A percentile compares a stretch with the other conserved stretches of the same genome.
phyloP scores from a whole-genome alignment of 2,329 filamentous ascomycete species.

The Talaromyces sp. region DNA sequence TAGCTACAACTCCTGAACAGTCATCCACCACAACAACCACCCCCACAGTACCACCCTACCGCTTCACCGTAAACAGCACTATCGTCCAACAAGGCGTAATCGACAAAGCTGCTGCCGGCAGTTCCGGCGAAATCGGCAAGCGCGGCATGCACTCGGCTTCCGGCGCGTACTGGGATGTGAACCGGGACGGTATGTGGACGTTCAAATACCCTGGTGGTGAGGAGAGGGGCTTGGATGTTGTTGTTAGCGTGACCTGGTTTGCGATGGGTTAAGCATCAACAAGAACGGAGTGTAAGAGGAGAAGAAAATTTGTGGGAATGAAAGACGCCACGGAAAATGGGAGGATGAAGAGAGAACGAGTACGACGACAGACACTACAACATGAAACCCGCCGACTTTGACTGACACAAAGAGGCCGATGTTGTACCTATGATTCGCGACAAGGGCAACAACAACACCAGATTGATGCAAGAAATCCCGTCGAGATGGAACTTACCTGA shows the following conservation, averaged over 20 bases:
- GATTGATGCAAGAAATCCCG: conserved; percentile 14
- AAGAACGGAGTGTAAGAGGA: background rate
- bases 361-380: background rate
- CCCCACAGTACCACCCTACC: conserved; percentile 61
- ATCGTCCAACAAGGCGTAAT: conserved; percentile 85
- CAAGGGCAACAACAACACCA: background rate
- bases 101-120: conserved; percentile 49
- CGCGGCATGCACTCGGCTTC: conserved; percentile 62
- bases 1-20: conserved; percentile 39
- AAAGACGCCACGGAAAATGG: conserved; percentile 9
- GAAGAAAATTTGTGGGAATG: background rate
- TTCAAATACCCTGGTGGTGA: conserved; percentile 49
- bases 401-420: background rate
- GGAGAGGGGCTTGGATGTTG: conserved; percentile 48
- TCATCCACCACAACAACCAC: conserved; percentile 25
- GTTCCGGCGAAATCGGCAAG: conserved; percentile 66
- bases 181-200: conserved; percentile 53
- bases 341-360: background rate
- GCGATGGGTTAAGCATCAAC: conserved; percentile 28
- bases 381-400: background rate
- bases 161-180: conserved; percentile 51
- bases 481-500: conserved; percentile 9
- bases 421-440: background rate
- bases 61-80: conserved; percentile 96
- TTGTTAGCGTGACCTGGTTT: conserved; percentile 51